A percentile compares a stretch with the other conserved stretches of the same genome.
Evolutionary conservation across 2,329 filamentous ascomycete genomes (phyloP).

Genomic region (Ascochyta pisi): DNA sequence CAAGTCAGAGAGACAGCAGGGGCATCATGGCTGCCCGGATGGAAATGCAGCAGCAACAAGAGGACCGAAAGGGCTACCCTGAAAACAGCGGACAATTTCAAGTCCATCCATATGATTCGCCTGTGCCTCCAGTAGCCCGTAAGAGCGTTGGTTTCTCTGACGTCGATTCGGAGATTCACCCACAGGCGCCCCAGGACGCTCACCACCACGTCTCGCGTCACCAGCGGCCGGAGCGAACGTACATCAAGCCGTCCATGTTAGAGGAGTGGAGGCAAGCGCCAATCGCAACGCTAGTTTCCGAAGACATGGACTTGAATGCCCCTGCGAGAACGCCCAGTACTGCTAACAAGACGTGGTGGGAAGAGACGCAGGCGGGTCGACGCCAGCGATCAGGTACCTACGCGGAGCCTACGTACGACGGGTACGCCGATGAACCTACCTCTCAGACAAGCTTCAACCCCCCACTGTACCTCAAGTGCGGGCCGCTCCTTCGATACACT

Average conservation of each 20-base stretch:
- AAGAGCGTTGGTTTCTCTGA: constrained; percentile 52
- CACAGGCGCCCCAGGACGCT: constrained; percentile 34
- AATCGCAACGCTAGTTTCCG: constrained; percentile 47
- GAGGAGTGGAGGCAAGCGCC: constrained; percentile 60
- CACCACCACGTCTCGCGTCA: constrained; percentile 42
- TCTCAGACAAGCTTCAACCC: constrained; percentile 80
- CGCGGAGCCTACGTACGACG: constrained; percentile 64
- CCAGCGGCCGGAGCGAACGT: constrained; percentile 57
- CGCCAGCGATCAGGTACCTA: constrained; percentile 47
- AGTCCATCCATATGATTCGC: constrained; percentile 29
- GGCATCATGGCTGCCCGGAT: constrained; percentile 46
- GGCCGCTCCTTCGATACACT: constrained; percentile 87
- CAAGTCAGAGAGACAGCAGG: constrained; percentile 39
- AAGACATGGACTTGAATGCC: constrained; percentile 54
- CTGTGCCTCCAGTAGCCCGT: constrained; percentile 42
- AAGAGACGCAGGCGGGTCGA: constrained; percentile 60
- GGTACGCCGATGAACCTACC: constrained; percentile 69
- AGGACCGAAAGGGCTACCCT: constrained; percentile 42
- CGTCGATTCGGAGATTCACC: constrained; percentile 30
- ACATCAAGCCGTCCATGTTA: constrained; percentile 66
- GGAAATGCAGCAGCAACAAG: constrained; percentile 49
- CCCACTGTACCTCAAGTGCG: constrained; percentile 83
- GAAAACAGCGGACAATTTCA: constrained; percentile 47
- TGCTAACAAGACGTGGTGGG: constrained; percentile 73
- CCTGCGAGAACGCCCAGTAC: constrained; percentile 36